Conservation (phyloP, 1,139 yeast genomes). For the Debaryomyces udenii region DNA sequence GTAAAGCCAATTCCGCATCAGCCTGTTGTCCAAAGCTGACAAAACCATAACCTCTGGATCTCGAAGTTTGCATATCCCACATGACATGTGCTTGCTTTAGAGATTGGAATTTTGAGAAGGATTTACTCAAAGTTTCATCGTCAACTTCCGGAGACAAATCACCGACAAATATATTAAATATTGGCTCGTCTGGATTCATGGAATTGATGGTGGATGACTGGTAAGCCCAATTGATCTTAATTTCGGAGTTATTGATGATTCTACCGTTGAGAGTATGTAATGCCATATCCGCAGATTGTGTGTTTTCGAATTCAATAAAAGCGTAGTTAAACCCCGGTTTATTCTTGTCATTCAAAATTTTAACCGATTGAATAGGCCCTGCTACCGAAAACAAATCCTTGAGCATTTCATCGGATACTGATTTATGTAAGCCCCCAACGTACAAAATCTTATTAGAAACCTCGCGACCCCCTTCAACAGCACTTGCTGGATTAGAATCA, state of each 20-base stretch:
- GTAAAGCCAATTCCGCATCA: conserved; percentile 77
- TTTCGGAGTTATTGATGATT: conserved; percentile 51
- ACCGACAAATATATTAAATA: conserved; percentile 79
- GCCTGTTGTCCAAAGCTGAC: conserved; percentile 70
- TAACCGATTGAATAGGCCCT: conserved; percentile 63
- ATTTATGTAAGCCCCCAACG: conserved; percentile 72
- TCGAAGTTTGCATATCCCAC: conserved; percentile 97
- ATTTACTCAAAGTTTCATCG: conserved; percentile 65
- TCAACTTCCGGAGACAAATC: conserved; percentile 83
- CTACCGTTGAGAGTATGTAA: conserved; percentile 62
- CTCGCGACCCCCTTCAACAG: conserved; percentile 81
- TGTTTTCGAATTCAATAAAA: conserved; percentile 71
- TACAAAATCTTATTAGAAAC: conserved; percentile 71
- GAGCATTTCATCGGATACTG: conserved; percentile 64
- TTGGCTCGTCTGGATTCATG: conserved; percentile 54
- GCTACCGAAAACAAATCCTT: conserved; percentile 64
- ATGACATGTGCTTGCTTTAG: conserved; percentile 86
- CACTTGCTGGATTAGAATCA: conserved; percentile 56
- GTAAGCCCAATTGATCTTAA: conserved; percentile 81
- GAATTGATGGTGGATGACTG: conserved; percentile 59
- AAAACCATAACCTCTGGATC: conserved; percentile 91
- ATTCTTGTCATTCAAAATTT: conserved; percentile 76
- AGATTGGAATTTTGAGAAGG: conserved; percentile 64
- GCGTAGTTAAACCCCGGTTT: conserved; percentile 78
- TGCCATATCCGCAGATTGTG: conserved; percentile 64